These are phyloP conservation scores for Porogramme epimiltina DNA, from an alignment of 1,284 basidiomycete genomes.

Conservation along the genomic window DNA sequence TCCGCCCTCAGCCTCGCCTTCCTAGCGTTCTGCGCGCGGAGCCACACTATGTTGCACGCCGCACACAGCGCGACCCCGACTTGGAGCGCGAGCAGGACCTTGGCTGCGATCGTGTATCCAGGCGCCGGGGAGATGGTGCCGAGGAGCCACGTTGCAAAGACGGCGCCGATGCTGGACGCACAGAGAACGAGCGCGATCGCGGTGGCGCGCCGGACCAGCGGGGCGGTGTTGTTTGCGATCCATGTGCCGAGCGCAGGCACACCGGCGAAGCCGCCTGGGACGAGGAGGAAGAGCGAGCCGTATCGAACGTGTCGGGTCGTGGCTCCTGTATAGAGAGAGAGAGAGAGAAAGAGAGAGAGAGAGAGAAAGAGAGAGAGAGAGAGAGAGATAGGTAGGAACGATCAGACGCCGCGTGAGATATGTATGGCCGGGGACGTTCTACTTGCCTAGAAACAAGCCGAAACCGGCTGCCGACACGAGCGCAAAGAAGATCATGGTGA, in stretches of 20 bases:
- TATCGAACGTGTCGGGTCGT: slow-evolving; percentile 66
- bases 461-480: slow-evolving; percentile 41
- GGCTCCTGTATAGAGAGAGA: too few species aligned
- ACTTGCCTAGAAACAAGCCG: slow-evolving; percentile 55
- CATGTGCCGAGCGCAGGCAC: slow-evolving; percentile 72
- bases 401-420: too few species aligned
- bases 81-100: slow-evolving; percentile 15
- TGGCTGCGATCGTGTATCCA: slow-evolving; percentile 9
- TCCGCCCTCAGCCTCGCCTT: background rate
- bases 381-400: too few species aligned
- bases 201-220: slow-evolving; percentile 43
- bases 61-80: slow-evolving; percentile 13
- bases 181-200: slow-evolving; percentile 60
- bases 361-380: too few species aligned
- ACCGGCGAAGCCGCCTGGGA: slow-evolving; percentile 69
- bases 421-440: background rate
- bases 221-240: slow-evolving; percentile 73
- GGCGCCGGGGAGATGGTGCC: slow-evolving; percentile 19
- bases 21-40: background rate
- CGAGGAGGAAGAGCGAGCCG: slow-evolving; percentile 66
- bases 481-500: slow-evolving; percentile 58
- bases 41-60: slow-evolving; percentile 4
- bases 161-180: slow-evolving; percentile 66
- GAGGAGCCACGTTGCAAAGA: slow-evolving; percentile 53
- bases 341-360: too few species aligned